Conservation (phyloP, 345 rosid species). For the Salix arbutifolia region DNA sequence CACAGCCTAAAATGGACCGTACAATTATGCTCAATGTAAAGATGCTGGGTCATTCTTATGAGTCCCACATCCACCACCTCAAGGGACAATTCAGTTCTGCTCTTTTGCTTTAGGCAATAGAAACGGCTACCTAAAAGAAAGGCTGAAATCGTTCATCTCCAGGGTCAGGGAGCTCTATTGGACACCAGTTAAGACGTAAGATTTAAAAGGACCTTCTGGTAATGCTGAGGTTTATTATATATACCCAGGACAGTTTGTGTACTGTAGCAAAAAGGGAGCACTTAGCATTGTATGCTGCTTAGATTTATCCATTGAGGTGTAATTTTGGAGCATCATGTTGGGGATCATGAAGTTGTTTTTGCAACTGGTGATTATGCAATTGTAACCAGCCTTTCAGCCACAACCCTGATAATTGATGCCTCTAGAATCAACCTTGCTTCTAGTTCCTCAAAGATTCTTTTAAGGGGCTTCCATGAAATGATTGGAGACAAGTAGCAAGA, state of each 20-base stretch:
- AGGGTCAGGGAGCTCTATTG: constrained; percentile 62
- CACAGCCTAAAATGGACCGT: constrained; percentile 41
- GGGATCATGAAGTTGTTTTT: constrained; percentile 62
- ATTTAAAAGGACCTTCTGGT: constrained; percentile 60
- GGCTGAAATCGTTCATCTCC: constrained; percentile 59
- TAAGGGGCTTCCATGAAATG: background rate
- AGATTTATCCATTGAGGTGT: constrained; percentile 60
- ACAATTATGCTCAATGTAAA: constrained; percentile 65
- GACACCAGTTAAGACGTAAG: constrained; percentile 59
- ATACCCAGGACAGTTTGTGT: constrained; percentile 46
- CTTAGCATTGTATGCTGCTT: constrained; percentile 42
- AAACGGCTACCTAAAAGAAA: constrained; percentile 55
- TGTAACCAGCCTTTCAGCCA: constrained; percentile 40
- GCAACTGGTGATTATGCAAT: constrained; percentile 57
- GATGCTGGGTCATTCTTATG: constrained; percentile 65
- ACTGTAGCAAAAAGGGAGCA: constrained; percentile 47
- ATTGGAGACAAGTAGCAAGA: constrained; percentile 4
- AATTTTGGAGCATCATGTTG: constrained; percentile 65
- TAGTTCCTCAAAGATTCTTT: background rate
- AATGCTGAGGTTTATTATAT: constrained; percentile 42
- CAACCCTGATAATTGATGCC: background rate
- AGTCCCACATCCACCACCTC: constrained; percentile 67
- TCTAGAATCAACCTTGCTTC: constrained; percentile 4
- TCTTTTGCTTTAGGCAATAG: constrained; percentile 63
- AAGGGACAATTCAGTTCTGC: constrained; percentile 63